These are phyloP conservation scores for Solanum raphanifolium DNA, from an alignment of 257 asterid species.

Conservation along the genomic window DNA sequence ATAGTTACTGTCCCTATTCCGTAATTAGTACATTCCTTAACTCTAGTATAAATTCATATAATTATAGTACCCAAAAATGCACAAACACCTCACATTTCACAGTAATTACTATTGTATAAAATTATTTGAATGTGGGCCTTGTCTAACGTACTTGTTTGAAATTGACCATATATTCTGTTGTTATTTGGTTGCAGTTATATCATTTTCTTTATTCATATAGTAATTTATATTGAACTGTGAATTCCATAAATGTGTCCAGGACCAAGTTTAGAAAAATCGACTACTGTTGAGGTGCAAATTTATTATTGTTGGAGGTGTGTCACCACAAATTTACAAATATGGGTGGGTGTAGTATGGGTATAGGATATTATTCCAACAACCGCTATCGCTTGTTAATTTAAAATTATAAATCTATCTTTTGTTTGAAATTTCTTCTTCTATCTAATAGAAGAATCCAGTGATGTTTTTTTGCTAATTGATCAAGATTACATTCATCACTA, in stretches of 20 bases:
- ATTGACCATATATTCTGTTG: not conserved
- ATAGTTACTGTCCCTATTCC: not conserved
- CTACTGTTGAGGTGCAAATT: not conserved
- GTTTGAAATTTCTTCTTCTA: not conserved
- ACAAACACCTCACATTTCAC: not conserved
- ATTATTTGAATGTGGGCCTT: not conserved
- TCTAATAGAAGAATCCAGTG: not conserved
- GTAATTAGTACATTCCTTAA: not conserved
- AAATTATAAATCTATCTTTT: not conserved
- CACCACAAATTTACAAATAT: not conserved
- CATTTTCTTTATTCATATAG: not conserved
- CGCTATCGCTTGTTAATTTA: not conserved
- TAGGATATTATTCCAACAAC: not conserved
- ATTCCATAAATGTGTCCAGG: not conserved
- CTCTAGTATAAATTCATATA: not conserved
- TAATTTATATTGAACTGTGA: not conserved
- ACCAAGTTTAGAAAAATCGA: not conserved
- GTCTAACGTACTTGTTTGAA: not conserved
- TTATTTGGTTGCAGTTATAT: not conserved
- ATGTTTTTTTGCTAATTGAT: too few relatives aligned
- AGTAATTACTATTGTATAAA: not conserved
- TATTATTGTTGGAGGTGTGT: not conserved
- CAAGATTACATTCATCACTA: not conserved
- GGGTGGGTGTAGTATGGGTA: not conserved
- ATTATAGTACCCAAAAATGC: not conserved